Percentiles rank a stretch among this genome's conserved stretches.
Evolutionary conservation across 164 flowering plant genomes (phyloP).

Genomic region (Berberis thunbergii): DNA sequence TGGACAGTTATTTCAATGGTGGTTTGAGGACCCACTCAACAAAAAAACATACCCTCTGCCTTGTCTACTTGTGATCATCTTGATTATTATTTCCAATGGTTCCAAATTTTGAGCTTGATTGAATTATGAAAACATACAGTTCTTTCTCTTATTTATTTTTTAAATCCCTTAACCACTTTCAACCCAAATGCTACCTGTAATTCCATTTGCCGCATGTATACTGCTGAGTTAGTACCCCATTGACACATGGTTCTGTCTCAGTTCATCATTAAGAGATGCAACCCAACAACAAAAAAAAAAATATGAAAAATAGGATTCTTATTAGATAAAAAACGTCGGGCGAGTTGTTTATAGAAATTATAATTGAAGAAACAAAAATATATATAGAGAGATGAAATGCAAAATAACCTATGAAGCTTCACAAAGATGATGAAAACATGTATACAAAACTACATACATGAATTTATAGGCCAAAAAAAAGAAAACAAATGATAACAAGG

Average conservation of each 20-base stretch:
- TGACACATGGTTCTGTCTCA: background rate
- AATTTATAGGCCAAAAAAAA: background rate
- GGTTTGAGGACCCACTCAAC: no score
- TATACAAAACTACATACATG: constrained; percentile 1
- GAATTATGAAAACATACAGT: no score
- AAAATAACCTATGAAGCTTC: background rate
- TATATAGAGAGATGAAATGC: no score
- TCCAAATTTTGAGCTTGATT: no score
- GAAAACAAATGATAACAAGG: background rate
- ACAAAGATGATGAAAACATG: background rate
- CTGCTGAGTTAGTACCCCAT: background rate
- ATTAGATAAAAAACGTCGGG: background rate
- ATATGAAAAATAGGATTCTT: background rate
- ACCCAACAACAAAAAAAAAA: background rate
- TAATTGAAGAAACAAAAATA: background rate
- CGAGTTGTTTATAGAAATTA: background rate
- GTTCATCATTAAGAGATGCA: background rate
- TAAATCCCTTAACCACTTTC: no score
- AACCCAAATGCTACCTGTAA: no score
- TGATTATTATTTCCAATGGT: no score
- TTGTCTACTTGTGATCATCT: no score
- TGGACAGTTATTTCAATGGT: no score
- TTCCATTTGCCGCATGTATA: no score
- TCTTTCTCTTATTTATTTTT: no score
- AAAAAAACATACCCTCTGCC: no score